A percentile compares a stretch with the other conserved stretches of the same genome.
These are phyloP conservation scores for Amylocystis lapponica DNA, from an alignment of 768 basidiomycete genomes.

Conservation along the genomic window DNA sequence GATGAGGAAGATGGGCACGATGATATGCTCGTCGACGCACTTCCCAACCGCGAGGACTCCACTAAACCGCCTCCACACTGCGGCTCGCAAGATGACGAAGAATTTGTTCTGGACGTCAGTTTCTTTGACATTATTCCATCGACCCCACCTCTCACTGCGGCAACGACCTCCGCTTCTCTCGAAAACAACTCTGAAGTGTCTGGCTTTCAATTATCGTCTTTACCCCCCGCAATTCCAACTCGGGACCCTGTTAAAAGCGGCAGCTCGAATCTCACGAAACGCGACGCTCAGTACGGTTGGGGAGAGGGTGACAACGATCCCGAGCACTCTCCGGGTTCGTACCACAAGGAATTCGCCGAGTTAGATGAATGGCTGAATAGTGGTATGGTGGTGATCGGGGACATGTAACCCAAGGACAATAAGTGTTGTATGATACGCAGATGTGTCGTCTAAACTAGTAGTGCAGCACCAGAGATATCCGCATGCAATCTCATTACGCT, in stretches of 20 bases:
- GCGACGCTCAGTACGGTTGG: no score
- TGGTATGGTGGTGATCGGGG: slow-evolving; percentile 49
- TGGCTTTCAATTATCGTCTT: no score
- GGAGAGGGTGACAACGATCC: neutral
- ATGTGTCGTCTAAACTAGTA: slow-evolving; percentile 6
- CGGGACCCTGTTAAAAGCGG: no score
- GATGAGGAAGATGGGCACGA: slow-evolving; percentile 1
- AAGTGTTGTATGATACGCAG: slow-evolving; percentile 8
- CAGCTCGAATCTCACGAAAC: no score
- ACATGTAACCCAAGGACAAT: slow-evolving; percentile 2
- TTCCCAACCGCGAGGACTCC: neutral
- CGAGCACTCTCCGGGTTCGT: no score
- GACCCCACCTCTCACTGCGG: no score
- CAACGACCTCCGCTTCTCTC: no score
- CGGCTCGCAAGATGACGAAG: neutral
- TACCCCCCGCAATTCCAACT: no score
- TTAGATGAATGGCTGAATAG: slow-evolving; percentile 67
- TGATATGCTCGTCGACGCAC: neutral
- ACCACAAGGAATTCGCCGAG: slow-evolving; percentile 39
- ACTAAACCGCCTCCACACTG: neutral
- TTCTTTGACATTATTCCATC: slow-evolving; percentile 24
- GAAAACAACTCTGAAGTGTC: no score
- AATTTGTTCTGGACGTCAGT: slow-evolving; percentile 28
- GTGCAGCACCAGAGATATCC: no score
- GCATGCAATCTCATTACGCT: no score